Evolutionary conservation across 106 monocot genomes (phyloP).

Genomic region (Gastrodia elata): DNA sequence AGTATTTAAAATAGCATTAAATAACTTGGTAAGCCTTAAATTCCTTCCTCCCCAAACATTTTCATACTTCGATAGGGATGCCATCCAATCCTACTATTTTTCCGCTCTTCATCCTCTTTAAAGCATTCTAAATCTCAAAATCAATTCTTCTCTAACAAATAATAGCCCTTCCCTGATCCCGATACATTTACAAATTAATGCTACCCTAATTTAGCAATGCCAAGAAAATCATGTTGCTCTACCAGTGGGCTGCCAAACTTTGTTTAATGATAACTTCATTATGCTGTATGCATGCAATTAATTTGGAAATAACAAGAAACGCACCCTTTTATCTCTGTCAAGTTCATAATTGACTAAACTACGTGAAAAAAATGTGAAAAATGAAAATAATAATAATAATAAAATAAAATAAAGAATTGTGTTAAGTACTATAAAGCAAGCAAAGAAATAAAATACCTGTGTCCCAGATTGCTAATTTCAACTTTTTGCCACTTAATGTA

Average conservation of each 20-base stretch:
- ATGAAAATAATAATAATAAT: neutral
- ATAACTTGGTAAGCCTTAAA: no score
- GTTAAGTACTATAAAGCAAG: neutral
- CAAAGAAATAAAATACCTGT: slow-evolving; percentile 52
- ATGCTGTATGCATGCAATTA: neutral
- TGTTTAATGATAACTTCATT: neutral
- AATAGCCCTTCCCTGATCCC: no score
- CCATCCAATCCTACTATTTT: no score
- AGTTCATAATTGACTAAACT: neutral
- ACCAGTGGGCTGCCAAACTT: neutral
- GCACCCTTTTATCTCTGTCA: neutral
- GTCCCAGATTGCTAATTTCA: slow-evolving; percentile 99
- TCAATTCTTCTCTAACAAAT: no score
- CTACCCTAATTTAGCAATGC: neutral
- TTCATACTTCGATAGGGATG: no score
- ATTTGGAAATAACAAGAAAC: neutral
- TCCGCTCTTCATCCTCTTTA: no score
- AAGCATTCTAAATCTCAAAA: no score
- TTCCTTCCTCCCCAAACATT: no score
- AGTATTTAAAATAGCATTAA: no score
- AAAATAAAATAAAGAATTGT: neutral
- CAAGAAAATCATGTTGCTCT: neutral
- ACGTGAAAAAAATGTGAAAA: neutral
- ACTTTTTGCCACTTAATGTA: slow-evolving; percentile 71
- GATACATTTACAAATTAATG: no score